Base-by-base conservation (phyloP, 345 rosid genomes). In the Ceriops zippeliana region DNA sequence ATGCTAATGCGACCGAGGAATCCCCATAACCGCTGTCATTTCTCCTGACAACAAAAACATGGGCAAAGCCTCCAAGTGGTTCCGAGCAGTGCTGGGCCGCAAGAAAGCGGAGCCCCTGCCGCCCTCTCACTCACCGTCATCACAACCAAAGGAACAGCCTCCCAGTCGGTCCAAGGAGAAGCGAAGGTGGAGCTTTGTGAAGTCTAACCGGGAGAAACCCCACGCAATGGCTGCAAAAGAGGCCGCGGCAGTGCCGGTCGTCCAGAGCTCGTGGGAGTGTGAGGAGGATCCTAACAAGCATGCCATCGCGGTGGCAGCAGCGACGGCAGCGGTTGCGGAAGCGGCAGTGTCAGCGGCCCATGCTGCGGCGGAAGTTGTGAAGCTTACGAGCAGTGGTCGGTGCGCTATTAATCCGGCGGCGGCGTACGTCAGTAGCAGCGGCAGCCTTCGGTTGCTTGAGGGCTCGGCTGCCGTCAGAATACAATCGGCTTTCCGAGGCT, bases 151-250 rank as follows among this genome's bases (percentile, higher is more conserved):
- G 51, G 49, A 19, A 38, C 54, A 38, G 27, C n/a, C 70, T 54
- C 8, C 52, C 0, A 1, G 26, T 37, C 74, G 66, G 47, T 62
- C 75, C 15, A 77, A 78, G 38, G 89, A 86, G 60, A 95, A 82
- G 72, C 93, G 96, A 31, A 82, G 90, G 1, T 96, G 99, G 99
- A 86, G 87, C 64, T 96, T 96, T 76, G 96, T 85, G 38, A 92
- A 85, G 73, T 82, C 96, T 53, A 80, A 73, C 79, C 86, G 90
- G 27, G 90, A 90, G 20, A 77, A 74, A 56, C 76, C 66, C 61
- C n/a, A 35, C 64, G 6, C 75, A 69, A 24, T 72, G 56, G 52
- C 62, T 62, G 6, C 6, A 22, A 61, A 24, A 16, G 32, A 63
- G 52, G 16, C 70, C 32, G 68, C 79, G 68, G 69, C 75, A 61